phyloP scores from a whole-genome alignment of 768 basidiomycete genomes.

The Tylopilus plumbeoviolaceoides region DNA sequence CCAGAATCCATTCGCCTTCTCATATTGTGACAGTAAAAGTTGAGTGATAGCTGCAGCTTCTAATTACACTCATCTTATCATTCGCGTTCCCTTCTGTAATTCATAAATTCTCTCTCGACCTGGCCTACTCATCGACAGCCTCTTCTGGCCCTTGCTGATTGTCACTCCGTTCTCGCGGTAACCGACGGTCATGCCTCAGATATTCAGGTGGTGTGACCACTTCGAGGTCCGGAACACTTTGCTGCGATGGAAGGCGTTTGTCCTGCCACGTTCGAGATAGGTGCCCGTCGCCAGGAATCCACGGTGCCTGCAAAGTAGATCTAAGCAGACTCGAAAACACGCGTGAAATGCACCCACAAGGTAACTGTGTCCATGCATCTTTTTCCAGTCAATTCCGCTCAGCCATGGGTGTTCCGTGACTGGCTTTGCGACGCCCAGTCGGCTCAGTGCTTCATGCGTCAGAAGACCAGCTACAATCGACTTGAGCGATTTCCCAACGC shows the following conservation, averaged over 20 bases:
- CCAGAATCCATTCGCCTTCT: neutral
- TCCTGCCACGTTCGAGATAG: slow-evolving; percentile 36
- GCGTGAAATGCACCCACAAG: slow-evolving; percentile 35
- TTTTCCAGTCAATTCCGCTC: slow-evolving; percentile 42
- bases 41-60: no score
- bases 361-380: slow-evolving; percentile 40
- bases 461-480: slow-evolving; percentile 42
- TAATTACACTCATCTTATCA: no score
- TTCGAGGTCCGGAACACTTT: slow-evolving; percentile 38
- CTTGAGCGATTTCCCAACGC: slow-evolving; percentile 39
- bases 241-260: slow-evolving; percentile 34
- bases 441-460: slow-evolving; percentile 30
- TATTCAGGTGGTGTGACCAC: slow-evolving; percentile 32
- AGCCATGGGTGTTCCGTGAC: slow-evolving; percentile 46
- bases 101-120: no score
- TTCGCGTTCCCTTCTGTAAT: no score
- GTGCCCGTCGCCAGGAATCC: slow-evolving; percentile 31
- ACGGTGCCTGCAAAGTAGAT: slow-evolving; percentile 37
- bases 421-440: slow-evolving; percentile 37
- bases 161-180: slow-evolving; percentile 8
- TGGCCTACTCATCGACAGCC: neutral
- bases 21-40: no score
- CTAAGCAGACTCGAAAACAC: neutral
- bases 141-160: neutral
- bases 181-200: slow-evolving; percentile 37